Percentiles rank a stretch among this genome's conserved stretches.
These are phyloP conservation scores for Polymyxa betae DNA, from an alignment of 208 protist species.

Conservation along the genomic window DNA sequence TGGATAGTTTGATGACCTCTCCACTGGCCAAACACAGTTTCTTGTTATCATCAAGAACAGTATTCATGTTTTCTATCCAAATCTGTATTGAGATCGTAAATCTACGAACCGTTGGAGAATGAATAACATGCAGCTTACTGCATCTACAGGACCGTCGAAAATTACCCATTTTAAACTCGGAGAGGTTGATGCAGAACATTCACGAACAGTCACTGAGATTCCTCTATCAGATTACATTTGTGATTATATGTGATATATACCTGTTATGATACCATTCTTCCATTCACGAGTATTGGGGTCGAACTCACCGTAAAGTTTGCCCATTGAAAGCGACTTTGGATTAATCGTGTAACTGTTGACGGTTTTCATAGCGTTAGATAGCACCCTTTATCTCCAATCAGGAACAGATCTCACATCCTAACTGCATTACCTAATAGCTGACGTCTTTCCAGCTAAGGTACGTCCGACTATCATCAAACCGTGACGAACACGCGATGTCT, in stretches of 20 bases:
- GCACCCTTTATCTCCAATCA: neutral
- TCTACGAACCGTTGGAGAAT: neutral
- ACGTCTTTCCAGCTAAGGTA: constrained; percentile 92
- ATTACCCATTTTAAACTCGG: constrained; percentile 73
- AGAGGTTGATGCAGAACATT: constrained; percentile 47
- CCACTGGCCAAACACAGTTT: constrained; percentile 73
- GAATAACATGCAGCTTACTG: constrained; percentile 53
- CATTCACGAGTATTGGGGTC: constrained; percentile 93
- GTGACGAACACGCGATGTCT: constrained; percentile 94
- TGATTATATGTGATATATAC: neutral
- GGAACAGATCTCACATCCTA: neutral
- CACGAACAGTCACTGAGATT: constrained; percentile 16
- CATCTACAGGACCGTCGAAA: constrained; percentile 94
- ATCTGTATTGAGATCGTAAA: neutral
- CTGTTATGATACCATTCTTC: constrained; percentile 68
- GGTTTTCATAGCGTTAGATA: neutral
- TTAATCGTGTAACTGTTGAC: constrained; percentile 86
- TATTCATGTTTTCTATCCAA: constrained; percentile 74
- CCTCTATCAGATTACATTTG: neutral
- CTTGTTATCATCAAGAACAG: constrained; percentile 75
- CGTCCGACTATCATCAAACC: constrained; percentile 95
- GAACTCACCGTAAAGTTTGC: constrained; percentile 94
- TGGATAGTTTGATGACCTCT: constrained; percentile 76
- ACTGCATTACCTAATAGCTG: constrained; percentile 63
- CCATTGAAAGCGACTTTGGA: constrained; percentile 95